Conservation (phyloP, 2,329 filamentous ascomycete genomes). For the Mariannaea sp. region DNA sequence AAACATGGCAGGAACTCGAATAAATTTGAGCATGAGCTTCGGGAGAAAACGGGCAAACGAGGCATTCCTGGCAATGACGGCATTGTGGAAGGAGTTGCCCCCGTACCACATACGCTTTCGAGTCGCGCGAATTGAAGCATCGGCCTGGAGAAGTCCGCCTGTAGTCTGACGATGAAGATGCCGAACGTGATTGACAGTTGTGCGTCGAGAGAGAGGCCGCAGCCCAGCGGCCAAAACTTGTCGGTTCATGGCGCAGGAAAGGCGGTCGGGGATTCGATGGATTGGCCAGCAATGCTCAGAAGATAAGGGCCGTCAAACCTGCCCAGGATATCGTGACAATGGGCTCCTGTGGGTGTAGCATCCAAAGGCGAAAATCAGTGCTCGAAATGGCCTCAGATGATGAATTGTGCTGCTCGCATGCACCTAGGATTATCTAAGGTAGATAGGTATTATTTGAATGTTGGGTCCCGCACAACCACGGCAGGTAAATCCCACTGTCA, state of each 20-base stretch:
- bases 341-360: slow-evolving; percentile 26
- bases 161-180: slow-evolving; percentile 70
- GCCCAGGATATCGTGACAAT: slow-evolving; percentile 29
- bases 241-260: slow-evolving; percentile 41
- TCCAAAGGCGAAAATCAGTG: slow-evolving; percentile 23
- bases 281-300: slow-evolving; percentile 25
- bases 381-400: slow-evolving; percentile 25
- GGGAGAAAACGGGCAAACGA: slow-evolving; percentile 74
- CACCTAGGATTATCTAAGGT: slow-evolving; percentile 22
- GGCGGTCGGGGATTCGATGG: slow-evolving; percentile 21
- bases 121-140: slow-evolving; percentile 65
- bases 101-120: slow-evolving; percentile 74
- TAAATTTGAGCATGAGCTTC: slow-evolving; percentile 87
- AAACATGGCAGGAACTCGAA: slow-evolving; percentile 86
- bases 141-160: slow-evolving; percentile 70
- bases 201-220: slow-evolving; percentile 67
- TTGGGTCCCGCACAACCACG: slow-evolving; percentile 16
- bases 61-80: slow-evolving; percentile 65
- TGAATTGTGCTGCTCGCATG: slow-evolving; percentile 29
- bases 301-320: slow-evolving; percentile 34
- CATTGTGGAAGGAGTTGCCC: slow-evolving; percentile 84
- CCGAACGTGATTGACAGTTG: slow-evolving; percentile 59
- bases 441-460: slow-evolving; percentile 9
- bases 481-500: slow-evolving; percentile 23
- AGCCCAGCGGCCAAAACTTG: slow-evolving; percentile 69